Percentiles rank a stretch among this genome's conserved stretches.
These are phyloP conservation scores for Coemansia sp. DNA, from an alignment of 192 early-diverging fungal species.

Conservation along the genomic window DNA sequence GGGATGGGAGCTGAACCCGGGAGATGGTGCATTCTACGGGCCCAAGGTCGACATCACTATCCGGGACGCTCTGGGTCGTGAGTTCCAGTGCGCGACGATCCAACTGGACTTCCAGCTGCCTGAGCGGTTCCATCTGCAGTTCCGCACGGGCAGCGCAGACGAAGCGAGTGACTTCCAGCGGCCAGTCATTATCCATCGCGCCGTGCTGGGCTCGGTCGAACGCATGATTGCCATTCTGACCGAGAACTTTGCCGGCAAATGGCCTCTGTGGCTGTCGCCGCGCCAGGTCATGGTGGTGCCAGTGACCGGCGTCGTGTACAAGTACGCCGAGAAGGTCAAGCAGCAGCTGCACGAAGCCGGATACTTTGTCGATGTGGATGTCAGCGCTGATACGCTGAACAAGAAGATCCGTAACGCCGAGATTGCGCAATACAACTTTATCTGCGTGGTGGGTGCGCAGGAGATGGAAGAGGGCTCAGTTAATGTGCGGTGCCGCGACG, in stretches of 20 bases:
- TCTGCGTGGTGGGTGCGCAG: conserved; percentile 90
- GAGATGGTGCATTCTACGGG: conserved; percentile 99
- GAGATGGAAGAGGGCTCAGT: conserved; percentile 83
- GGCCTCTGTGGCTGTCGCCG: conserved; percentile 98
- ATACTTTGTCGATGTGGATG: conserved; percentile 83
- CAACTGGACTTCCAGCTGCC: conserved; percentile 99
- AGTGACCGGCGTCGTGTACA: conserved; percentile 72
- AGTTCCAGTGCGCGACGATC: conserved; percentile 95
- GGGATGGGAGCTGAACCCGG: conserved; percentile 86
- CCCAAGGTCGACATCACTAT: conserved; percentile 99
- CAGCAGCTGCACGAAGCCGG: conserved; percentile 70
- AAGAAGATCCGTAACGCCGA: conserved; percentile 97
- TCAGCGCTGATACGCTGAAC: conserved; percentile 86
- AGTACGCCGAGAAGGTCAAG: conserved; percentile 76
- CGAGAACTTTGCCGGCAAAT: conserved; percentile 95
- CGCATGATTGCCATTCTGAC: conserved; percentile 93
- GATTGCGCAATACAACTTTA: conserved; percentile 95
- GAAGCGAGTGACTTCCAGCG: conserved; percentile 64
- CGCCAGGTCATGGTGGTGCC: conserved; percentile 91
- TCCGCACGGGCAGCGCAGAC: conserved; percentile 66
- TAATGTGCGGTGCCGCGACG: conserved; percentile 89
- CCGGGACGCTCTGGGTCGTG: conserved; percentile 86
- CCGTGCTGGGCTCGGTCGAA: conserved; percentile 95
- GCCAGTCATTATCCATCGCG: conserved; percentile 98
- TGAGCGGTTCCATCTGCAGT: conserved; percentile 85